Evolutionary conservation across 306 rosid genomes (phyloP).

Genomic region (Acacia melanoxylon): DNA sequence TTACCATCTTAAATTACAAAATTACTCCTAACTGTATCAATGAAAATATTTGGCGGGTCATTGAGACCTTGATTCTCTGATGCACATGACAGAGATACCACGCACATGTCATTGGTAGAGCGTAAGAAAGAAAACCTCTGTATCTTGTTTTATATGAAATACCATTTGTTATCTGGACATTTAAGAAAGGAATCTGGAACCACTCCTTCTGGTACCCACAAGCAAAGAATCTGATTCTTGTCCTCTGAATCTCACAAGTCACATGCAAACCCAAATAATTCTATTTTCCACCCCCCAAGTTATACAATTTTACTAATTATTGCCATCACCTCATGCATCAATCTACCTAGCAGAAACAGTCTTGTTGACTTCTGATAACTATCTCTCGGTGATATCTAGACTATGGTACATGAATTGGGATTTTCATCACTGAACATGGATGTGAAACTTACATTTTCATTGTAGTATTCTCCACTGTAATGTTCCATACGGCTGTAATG

Average conservation of each 20-base stretch:
- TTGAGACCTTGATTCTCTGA: not conserved
- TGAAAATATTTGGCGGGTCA: not conserved
- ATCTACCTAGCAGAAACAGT: constrained; percentile 25
- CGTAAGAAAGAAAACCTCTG: not conserved
- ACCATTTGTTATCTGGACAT: constrained; percentile 3
- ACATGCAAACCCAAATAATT: constrained; percentile 24
- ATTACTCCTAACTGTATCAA: not conserved
- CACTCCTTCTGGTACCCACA: constrained; percentile 46
- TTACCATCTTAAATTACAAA: not conserved
- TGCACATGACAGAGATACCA: not conserved
- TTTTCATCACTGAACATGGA: constrained; percentile 86
- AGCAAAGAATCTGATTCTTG: constrained; percentile 59
- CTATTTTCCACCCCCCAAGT: not conserved
- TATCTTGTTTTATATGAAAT: constrained; percentile 31
- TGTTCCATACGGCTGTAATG: constrained; percentile 43
- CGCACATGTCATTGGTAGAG: not conserved
- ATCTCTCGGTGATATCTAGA: constrained; percentile 37
- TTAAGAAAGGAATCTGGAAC: constrained; percentile 39
- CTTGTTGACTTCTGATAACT: not conserved
- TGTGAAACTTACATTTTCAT: constrained; percentile 54
- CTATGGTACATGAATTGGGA: constrained; percentile 80
- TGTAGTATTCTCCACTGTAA: constrained; percentile 45
- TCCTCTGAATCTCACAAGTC: constrained; percentile 20
- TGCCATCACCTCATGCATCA: constrained; percentile 25
- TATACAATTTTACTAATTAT: constrained; percentile 13